Evolutionary conservation across 1,139 yeast species (phyloP), one percentile per base, ranked within the genome.

Genomic region (Kluyveromyces sp.): DNA sequence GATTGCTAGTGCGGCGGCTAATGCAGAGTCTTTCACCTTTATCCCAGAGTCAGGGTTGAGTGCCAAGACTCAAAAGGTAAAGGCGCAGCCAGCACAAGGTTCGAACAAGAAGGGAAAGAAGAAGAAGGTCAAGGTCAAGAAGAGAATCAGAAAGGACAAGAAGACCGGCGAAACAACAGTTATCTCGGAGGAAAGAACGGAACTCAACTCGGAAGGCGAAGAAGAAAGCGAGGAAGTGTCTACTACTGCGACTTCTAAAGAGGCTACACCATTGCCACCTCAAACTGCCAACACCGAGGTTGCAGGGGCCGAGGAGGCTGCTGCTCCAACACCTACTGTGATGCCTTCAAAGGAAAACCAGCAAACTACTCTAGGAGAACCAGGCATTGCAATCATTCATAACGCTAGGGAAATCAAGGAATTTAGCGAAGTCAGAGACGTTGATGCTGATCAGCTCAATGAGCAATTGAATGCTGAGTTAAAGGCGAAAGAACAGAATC

Each of bases 271-370:
- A 13, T 34, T 43, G 36, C 50, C 60, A 17, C 56, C 56, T 40
- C 47, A 49, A 19, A 49, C 57, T 9, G 25, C 52, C 13, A 28
- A 30, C n/a, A 17, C 45, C 13, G 55, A 47, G 12, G 17, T 36
- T n/a, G 26, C 41, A 12, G 55, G 46, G 17, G 55, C 52, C 17
- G 42, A 40, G 28, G 46, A 47, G 17, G 65, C 65, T 41, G 65
- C 81, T 41, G 75, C 81, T n/a, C 83, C 77, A 16, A 53, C 77
- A 66, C 83, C 84, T 41, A 74, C 81, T n/a, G 83, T 77, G 15
- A 53, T 77, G 67, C 83, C 84, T 40, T 65, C 74, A 13, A 49
- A 64, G 22, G 82, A 76, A 53, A 73, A 71, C 31, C 50, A 65
- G 43, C 78, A 76, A 49, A 64, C 65, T 35, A 61, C 71, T 13